phyloP scores from a whole-genome alignment of 2,329 filamentous ascomycete species.

The Colletotrichum incanum region DNA sequence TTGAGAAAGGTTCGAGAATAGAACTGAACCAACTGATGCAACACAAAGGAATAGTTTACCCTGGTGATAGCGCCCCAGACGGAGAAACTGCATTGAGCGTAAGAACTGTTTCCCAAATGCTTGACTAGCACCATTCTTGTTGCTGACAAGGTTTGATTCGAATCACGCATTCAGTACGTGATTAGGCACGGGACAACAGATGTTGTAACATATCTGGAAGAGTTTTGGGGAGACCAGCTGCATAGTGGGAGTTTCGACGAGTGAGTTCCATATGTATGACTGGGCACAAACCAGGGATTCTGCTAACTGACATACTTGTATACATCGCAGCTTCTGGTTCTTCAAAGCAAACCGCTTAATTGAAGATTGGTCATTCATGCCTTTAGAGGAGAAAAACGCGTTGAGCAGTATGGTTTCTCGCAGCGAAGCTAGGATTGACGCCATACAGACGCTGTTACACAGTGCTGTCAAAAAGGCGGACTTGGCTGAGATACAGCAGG shows the following conservation, averaged over 20 bases:
- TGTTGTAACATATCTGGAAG: background rate
- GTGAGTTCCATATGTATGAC: background rate
- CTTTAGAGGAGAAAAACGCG: background rate
- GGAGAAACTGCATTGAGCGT: background rate
- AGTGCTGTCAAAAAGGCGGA: background rate
- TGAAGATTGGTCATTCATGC: fast-evolving
- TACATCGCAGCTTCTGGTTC: background rate
- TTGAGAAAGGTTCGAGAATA: fast-evolving
- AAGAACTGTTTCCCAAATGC: background rate
- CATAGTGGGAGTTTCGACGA: background rate
- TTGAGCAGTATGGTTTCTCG: background rate
- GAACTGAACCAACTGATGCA: background rate
- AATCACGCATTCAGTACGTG: background rate
- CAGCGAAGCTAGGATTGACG: background rate
- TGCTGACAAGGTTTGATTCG: background rate
- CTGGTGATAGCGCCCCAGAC: background rate
- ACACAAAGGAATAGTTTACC: background rate
- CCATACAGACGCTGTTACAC: background rate
- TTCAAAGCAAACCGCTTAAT: background rate
- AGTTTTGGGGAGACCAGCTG: background rate
- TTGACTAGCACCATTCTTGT: no score
- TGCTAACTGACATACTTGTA: background rate
- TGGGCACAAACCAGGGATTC: background rate
- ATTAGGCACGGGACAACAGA: background rate
- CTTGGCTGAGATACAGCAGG: fast-evolving